These are phyloP conservation scores for Skeletonema grethae DNA, from an alignment of 108 stramenopile genomes.

Conservation along the genomic window DNA sequence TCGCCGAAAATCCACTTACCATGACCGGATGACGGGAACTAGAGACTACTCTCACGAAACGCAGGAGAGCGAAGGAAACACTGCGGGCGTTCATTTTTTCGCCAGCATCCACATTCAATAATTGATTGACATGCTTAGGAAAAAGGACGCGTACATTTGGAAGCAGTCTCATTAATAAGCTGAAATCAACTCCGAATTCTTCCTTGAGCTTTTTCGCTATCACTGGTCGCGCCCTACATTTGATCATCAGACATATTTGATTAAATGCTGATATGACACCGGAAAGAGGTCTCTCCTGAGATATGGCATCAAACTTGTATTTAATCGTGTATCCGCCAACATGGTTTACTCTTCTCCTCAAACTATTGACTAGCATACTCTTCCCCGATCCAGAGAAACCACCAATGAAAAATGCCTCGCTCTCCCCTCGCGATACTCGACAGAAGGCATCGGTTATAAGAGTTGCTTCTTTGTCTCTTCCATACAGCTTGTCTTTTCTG, in stretches of 20 bases:
- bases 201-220: conserved; percentile 13
- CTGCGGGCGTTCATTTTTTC: conserved; percentile 21
- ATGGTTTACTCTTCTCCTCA: neutral
- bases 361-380: conserved; percentile 19
- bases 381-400: conserved; percentile 41
- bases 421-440: conserved; percentile 31
- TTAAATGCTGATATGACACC: conserved; percentile 36
- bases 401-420: conserved; percentile 38
- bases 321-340: conserved; percentile 16
- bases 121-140: neutral
- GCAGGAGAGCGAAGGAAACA: conserved; percentile 32
- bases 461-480: conserved; percentile 23
- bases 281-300: conserved; percentile 20
- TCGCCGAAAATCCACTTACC: neutral
- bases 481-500: conserved; percentile 31
- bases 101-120: neutral
- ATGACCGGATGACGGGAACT: conserved; percentile 20
- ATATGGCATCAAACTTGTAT: conserved; percentile 40
- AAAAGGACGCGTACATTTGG: conserved; percentile 23
- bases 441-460: conserved; percentile 35
- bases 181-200: conserved; percentile 30
- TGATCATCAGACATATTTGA: conserved; percentile 29
- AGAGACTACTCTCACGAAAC: conserved; percentile 42
- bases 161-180: conserved; percentile 15
- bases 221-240: neutral